A percentile compares a stretch with the other conserved stretches of the same genome.
Conservation (phyloP, 805 yeast species). For the Jamesozyma rosinii region DNA sequence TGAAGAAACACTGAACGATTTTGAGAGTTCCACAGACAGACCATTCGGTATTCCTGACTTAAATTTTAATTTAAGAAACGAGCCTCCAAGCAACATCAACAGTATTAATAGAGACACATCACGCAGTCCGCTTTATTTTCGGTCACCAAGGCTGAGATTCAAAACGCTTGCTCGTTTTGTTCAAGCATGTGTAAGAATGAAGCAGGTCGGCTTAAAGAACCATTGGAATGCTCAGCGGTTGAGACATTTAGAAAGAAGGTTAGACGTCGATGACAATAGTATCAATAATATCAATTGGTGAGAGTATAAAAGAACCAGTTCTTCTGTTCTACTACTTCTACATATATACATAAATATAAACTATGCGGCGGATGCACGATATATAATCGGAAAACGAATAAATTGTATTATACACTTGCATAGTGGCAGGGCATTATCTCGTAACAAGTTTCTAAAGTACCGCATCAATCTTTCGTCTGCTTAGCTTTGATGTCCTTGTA, state of each 20-base stretch:
- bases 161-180: constrained; percentile 26
- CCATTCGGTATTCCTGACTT: neutral
- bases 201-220: constrained; percentile 15
- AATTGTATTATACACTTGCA: neutral
- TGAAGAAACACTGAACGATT: constrained; percentile 2
- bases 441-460: no score
- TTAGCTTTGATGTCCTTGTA: constrained; percentile 10
- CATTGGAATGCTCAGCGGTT: constrained; percentile 23
- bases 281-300: constrained; percentile 1
- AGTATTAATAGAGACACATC: neutral
- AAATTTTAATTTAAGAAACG: neutral
- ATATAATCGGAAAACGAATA: neutral
- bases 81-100: no score
- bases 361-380: no score
- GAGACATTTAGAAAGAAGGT: constrained; percentile 21
- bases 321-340: neutral
- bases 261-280: constrained; percentile 6
- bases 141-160: constrained; percentile 13
- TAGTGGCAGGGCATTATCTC: neutral
- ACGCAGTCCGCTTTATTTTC: constrained; percentile 1
- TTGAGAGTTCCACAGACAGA: neutral
- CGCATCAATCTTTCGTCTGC: neutral
- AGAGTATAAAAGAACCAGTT: neutral
- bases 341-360: no score
- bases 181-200: constrained; percentile 25